These are phyloP conservation scores for Scleromitrula shiraiana DNA, from an alignment of 2,329 filamentous ascomycete genomes.

Conservation along the genomic window DNA sequence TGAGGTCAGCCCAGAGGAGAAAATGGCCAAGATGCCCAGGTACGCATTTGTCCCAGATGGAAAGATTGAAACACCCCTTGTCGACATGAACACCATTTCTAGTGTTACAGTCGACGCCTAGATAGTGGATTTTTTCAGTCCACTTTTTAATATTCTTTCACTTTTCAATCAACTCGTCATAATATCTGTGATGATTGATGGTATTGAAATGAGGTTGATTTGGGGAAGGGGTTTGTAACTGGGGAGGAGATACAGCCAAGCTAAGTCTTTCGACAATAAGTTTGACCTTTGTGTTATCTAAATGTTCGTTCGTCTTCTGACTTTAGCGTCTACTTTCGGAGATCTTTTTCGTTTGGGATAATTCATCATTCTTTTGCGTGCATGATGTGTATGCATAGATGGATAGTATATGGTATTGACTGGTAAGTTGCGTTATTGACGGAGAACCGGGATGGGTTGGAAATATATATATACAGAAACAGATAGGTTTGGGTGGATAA, in stretches of 20 bases:
- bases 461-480: too few relatives aligned
- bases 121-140: too few relatives aligned
- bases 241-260: constrained; percentile 23
- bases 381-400: too few relatives aligned
- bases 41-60: constrained; percentile 57
- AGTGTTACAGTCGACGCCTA: constrained; percentile 23
- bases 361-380: constrained; percentile 9
- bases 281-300: constrained; percentile 16
- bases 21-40: constrained; percentile 69
- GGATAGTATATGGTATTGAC: too few relatives aligned
- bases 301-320: constrained; percentile 14
- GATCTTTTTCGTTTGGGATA: not conserved
- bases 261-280: constrained; percentile 23
- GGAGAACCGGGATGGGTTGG: not conserved
- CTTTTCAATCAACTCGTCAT: too few relatives aligned
- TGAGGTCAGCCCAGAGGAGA: constrained; percentile 78
- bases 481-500: too few relatives aligned
- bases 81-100: constrained; percentile 20
- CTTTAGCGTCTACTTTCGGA: constrained; percentile 19
- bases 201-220: constrained; percentile 1
- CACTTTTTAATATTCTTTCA: too few relatives aligned
- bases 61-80: constrained; percentile 29
- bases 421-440: constrained; percentile 16
- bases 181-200: too few relatives aligned
- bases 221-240: constrained; percentile 9